Evolutionary conservation across 257 asterid species (phyloP).

Genomic region (Solanum pimpinellifolium): DNA sequence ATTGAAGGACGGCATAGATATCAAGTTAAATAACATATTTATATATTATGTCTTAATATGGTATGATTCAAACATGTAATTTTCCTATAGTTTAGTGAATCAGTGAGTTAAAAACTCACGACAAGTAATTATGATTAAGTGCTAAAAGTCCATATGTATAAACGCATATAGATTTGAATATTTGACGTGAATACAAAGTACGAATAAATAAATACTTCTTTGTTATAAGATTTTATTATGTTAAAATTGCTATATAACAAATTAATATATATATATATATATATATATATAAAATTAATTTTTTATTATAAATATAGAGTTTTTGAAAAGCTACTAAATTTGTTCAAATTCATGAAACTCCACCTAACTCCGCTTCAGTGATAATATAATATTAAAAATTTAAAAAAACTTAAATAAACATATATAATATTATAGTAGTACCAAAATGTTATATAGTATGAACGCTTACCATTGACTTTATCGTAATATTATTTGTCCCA

Average conservation of each 20-base stretch:
- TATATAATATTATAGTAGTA: too few species aligned
- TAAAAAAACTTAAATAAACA: too few species aligned
- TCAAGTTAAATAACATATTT: too few species aligned
- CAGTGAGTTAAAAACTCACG: background rate
- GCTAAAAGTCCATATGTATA: background rate
- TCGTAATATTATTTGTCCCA: background rate
- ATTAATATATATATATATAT: too few species aligned
- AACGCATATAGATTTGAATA: background rate
- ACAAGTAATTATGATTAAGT: background rate
- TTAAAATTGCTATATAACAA: background rate
- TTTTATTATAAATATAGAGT: too few species aligned
- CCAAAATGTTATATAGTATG: rapidly evolving
- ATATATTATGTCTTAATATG: background rate
- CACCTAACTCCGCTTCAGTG: too few species aligned
- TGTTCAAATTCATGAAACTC: too few species aligned
- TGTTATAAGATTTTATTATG: too few species aligned
- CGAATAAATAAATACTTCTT: too few species aligned
- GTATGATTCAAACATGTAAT: background rate
- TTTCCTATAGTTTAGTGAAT: background rate
- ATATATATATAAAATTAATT: too few species aligned
- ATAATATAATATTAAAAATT: too few species aligned
- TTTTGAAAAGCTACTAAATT: too few species aligned
- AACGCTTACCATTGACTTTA: background rate
- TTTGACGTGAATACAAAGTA: background rate
- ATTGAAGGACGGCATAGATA: rapidly evolving